A percentile compares a stretch with the other conserved stretches of the same genome.
These are phyloP conservation scores for Coccomyxa sp. DNA, from an alignment of 139 green algal species.

Conservation along the genomic window DNA sequence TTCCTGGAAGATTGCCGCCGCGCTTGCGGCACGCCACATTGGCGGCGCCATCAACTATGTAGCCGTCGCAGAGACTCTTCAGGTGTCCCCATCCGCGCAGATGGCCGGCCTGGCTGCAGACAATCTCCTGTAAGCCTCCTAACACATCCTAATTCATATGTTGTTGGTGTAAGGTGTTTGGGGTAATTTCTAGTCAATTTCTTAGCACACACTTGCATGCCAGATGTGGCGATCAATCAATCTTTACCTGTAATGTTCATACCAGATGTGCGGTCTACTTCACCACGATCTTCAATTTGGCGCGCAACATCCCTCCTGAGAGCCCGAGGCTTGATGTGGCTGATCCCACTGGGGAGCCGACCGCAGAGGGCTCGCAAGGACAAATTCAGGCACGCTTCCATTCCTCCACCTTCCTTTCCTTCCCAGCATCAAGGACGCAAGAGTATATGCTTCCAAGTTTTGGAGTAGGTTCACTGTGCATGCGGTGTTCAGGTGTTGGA, in stretches of 20 bases:
- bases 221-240: neutral
- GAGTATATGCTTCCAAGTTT: neutral
- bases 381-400: slow-evolving; percentile 4
- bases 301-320: slow-evolving; percentile 52
- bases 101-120: slow-evolving; percentile 85
- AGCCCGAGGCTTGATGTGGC: neutral
- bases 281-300: slow-evolving; percentile 65
- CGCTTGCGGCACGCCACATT: slow-evolving; percentile 86
- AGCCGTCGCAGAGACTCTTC: slow-evolving; percentile 52
- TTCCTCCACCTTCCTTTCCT: neutral
- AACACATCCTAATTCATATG: neutral
- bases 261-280: slow-evolving; percentile 17
- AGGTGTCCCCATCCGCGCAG: slow-evolving; percentile 41
- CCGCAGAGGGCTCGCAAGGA: neutral
- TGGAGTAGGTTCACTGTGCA: neutral
- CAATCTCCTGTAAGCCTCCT: slow-evolving; percentile 63
- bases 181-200: no score
- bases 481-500: slow-evolving; percentile 15
- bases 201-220: slow-evolving; percentile 18
- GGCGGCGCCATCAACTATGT: slow-evolving; percentile 92
- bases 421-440: neutral
- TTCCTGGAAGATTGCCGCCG: slow-evolving; percentile 51
- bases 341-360: neutral
- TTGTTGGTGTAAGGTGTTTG: no score
- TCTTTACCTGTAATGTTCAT: neutral